Percentiles rank a stretch among this genome's conserved stretches.
These are phyloP conservation scores for Lagenidium giganteum DNA, from an alignment of 352 stramenopile species.

Conservation along the genomic window DNA sequence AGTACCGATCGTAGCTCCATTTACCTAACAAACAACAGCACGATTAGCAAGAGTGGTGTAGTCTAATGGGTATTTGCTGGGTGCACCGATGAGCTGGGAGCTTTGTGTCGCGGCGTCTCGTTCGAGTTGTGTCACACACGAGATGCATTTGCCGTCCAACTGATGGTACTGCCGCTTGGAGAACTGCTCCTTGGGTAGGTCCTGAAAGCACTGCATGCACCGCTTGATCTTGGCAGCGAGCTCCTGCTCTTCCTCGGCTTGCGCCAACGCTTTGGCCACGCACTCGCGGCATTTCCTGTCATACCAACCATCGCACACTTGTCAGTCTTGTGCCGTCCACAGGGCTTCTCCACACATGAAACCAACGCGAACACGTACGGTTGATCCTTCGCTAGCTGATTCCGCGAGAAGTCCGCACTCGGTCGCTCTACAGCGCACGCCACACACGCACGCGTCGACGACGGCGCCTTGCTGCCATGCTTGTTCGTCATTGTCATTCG, in stretches of 20 bases:
- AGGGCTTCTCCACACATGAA: neutral
- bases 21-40: slow-evolving; percentile 24
- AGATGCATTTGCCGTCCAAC: slow-evolving; percentile 56
- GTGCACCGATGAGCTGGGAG: slow-evolving; percentile 11
- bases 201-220: slow-evolving; percentile 75
- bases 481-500: too few relatives aligned
- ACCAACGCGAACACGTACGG: slow-evolving; percentile 28
- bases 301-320: neutral
- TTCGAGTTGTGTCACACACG: slow-evolving; percentile 49
- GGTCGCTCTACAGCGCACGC: slow-evolving; percentile 20
- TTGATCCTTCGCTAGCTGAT: slow-evolving; percentile 35
- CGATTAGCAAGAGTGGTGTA: neutral
- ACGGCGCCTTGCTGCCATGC: slow-evolving; percentile 2
- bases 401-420: slow-evolving; percentile 30
- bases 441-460: slow-evolving; percentile 14
- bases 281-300: slow-evolving; percentile 59
- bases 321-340: neutral
- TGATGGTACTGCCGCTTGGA: slow-evolving; percentile 70
- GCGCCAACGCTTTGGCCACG: slow-evolving; percentile 24
- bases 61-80: neutral
- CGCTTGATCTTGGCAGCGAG: slow-evolving; percentile 35
- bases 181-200: slow-evolving; percentile 46
- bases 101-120: slow-evolving; percentile 14
- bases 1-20: slow-evolving; percentile 59
- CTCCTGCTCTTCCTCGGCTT: slow-evolving; percentile 13